Evolutionary conservation across 768 basidiomycete genomes (phyloP), one percentile per base, ranked within the genome.

Genomic region (Russula ochroleuca): DNA sequence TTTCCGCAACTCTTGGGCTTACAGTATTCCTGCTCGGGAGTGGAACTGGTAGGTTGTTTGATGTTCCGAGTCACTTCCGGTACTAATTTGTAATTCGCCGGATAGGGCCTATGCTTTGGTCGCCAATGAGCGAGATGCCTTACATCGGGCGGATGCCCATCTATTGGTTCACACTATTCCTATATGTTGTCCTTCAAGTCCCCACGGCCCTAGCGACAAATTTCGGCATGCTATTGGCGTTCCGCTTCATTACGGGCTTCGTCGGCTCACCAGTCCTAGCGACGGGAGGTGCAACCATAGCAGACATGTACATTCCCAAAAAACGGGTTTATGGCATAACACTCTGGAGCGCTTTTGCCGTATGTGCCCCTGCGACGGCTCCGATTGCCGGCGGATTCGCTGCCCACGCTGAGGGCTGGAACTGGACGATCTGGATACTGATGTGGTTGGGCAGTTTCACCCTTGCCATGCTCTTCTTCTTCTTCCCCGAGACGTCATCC

Each of bases 201-300:
- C 75, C 75, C 5, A 75, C 72, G 19, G 72, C 74, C 33, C 68
- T 73, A 9, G 67, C 74, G 21, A 69, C 52, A 31, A 76, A 73
- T 61, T 68, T 75, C 25, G 69, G 60, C 50, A 72, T 72, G 57
- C 68, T 75, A 43, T 61, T 76, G 43, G 74, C 72, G 4, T 71
- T 75, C 67, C 72, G 75, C n/a, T 75, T 76, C 65, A 64, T 75
- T 21, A 73, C 75, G 1, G 75, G 74, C n/a, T 74, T 76, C 61
- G 65, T 73, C 21, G 74, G 74, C 4, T 72, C 71, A 23, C 75
- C 75, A 21, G 65, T 71, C 19, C 72, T 76, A 15, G 75, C 75
- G 3, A 76, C 75, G 7, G 74, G 74, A 13, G 73, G 72, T 28
- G 73, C 73, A 21, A 70, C 62, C 13, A 57, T 73, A 15, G 68